phyloP scores from a whole-genome alignment of 139 green algal species.

The Diplosphaera chodatii region DNA sequence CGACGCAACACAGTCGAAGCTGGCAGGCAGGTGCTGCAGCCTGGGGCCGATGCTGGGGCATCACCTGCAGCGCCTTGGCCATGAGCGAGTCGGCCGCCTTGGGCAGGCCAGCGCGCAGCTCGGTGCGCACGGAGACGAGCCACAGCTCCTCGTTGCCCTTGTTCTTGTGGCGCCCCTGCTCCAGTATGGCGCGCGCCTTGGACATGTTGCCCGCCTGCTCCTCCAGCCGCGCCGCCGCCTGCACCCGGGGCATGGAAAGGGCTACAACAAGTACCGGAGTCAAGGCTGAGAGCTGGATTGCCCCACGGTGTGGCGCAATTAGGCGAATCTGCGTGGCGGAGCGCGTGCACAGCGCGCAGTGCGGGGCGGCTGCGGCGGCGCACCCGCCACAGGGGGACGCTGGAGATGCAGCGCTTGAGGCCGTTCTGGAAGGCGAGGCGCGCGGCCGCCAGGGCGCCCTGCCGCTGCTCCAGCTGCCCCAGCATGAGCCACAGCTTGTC shows the following conservation, averaged over 20 bases:
- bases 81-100: conserved; percentile 82
- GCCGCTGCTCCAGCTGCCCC: conserved; percentile 82
- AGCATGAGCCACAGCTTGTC: conserved; percentile 94
- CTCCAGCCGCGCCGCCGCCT: conserved; percentile 67
- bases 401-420: conserved; percentile 50
- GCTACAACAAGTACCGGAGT: no score
- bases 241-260: not conserved
- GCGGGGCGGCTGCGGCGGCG: no score
- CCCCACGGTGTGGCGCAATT: no score
- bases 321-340: no score
- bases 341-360: no score
- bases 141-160: conserved; percentile 77
- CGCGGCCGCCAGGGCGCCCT: conserved; percentile 32
- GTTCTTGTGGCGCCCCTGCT: conserved; percentile 74
- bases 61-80: conserved; percentile 81
- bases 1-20: no score
- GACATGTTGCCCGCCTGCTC: conserved; percentile 54
- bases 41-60: not conserved
- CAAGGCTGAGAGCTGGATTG: no score
- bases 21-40: not conserved
- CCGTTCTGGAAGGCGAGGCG: conserved; percentile 34
- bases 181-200: conserved; percentile 62
- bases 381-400: conserved; percentile 63
- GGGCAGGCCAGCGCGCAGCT: conserved; percentile 64
- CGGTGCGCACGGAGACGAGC: conserved; percentile 83